Base-by-base conservation (phyloP, 2,329 filamentous ascomycete species). In the Xylariomycetidae sp. region DNA sequence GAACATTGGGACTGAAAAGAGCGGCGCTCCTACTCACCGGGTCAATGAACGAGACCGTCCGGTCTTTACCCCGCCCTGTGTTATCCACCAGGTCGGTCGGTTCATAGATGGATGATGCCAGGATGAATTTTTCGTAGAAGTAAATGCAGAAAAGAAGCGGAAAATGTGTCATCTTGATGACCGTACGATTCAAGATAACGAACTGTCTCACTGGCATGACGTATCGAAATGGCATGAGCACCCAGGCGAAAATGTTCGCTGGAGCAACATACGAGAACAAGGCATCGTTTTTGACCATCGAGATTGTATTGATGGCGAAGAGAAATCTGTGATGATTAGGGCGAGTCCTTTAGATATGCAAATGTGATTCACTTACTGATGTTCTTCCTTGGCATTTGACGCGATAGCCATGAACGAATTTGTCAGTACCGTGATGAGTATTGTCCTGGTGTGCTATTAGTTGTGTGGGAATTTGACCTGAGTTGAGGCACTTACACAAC, bases 241-340 rank as follows among this genome's bases (percentile, higher is more conserved):
- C 56, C 90, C 89, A 97, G 2, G 87, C 89, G 42, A 96, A 74
- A 18, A 96, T 84, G 54, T 97, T 97, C 11, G 85, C 83, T 0
- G 90, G 90, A 2, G 90, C 85, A 40, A 96, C 77, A 56, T 96
- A 96, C 4, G 88, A 94, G 66, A 97, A 97, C 0, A 96, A 68
- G 0, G 88, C 85, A 57, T 97, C 90, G n/a, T 92, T 95, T 60
- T 96, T 97, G 45, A 96, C 90, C 86, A 95, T 94, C 4, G 88
- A 94, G 31, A 96, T 94, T 4, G 90, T 94, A 55, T 96, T 97
- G 58, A 97, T 88, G 0, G 90, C 90, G 53, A 97, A 96, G 3
- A 96, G 64, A 55, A 95, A 96, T 38, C 72, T 76, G 30, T 6
- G 4, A 14, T 2, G 9, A 7, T 29, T 44, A 49, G 41, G 48